Evolutionary conservation across 2,329 filamentous ascomycete genomes (phyloP).

Genomic region (Cryoendolithus antarcticus): DNA sequence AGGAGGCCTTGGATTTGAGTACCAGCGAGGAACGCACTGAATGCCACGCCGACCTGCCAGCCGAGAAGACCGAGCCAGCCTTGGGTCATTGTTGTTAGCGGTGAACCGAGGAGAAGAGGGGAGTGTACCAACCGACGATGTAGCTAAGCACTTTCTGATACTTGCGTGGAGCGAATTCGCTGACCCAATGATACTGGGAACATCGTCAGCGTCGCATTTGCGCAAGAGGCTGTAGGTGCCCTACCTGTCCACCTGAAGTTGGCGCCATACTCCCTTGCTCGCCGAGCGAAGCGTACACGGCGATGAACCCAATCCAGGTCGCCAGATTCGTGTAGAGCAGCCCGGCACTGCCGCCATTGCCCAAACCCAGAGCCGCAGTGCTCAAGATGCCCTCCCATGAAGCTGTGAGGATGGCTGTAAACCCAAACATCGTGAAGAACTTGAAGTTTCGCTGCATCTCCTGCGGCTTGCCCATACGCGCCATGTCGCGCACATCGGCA

Average conservation of each 20-base stretch:
- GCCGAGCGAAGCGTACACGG: constrained; percentile 33
- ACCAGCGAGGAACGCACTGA: constrained; percentile 29
- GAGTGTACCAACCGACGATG: constrained; percentile 36
- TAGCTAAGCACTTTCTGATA: constrained; percentile 33
- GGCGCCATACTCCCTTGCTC: constrained; percentile 35
- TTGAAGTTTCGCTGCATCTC: constrained; percentile 27
- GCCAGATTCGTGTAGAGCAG: constrained; percentile 24
- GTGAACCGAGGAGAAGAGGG: constrained; percentile 28
- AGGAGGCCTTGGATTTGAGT: constrained; percentile 31
- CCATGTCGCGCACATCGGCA: constrained; percentile 33
- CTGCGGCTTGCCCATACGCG: constrained; percentile 38
- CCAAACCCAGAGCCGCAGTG: constrained; percentile 4
- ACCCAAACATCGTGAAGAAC: constrained; percentile 16
- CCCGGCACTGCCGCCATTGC: constrained; percentile 18
- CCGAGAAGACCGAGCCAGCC: constrained; percentile 33
- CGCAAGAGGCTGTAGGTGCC: neutral
- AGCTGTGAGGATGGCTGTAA: constrained; percentile 14
- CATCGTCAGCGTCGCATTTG: no score
- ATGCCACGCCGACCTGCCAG: constrained; percentile 32
- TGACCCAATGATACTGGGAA: constrained; percentile 28
- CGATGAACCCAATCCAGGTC: constrained; percentile 22
- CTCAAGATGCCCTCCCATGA: constrained; percentile 15
- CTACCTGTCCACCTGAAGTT: constrained; percentile 13
- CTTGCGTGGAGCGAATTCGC: constrained; percentile 30
- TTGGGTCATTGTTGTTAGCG: constrained; percentile 8